Conservation (phyloP, 1,139 yeast genomes). For the Taphrina sp. region DNA sequence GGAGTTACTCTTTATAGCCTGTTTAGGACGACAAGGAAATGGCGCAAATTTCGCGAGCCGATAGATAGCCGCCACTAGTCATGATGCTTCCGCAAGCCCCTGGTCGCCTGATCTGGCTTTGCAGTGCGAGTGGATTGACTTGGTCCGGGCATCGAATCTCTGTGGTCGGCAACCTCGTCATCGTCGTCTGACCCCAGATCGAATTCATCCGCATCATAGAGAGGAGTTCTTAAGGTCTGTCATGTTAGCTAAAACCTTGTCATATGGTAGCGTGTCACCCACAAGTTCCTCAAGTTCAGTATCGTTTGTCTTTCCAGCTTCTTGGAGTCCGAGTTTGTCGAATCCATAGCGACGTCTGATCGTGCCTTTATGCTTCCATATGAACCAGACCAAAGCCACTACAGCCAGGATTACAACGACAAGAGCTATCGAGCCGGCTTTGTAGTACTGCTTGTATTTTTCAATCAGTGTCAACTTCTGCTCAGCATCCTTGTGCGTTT, state of each 20-base stretch:
- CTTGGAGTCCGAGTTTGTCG: constrained; percentile 30
- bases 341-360: constrained; percentile 31
- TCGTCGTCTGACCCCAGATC: constrained; percentile 23
- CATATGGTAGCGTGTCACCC: constrained; percentile 33
- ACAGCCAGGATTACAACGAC: constrained; percentile 43
- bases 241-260: constrained; percentile 31
- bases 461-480: constrained; percentile 41
- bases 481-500: constrained; percentile 2
- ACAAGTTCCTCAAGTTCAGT: constrained; percentile 38
- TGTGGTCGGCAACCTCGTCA: constrained; percentile 15
- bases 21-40: too few species aligned
- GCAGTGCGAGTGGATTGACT: too few species aligned
- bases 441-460: constrained; percentile 45
- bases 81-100: neutral
- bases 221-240: constrained; percentile 27
- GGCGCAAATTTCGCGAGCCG: too few species aligned
- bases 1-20: too few species aligned
- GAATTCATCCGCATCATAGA: constrained; percentile 12
- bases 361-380: constrained; percentile 38
- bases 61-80: neutral
- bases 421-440: constrained; percentile 47
- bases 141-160: too few species aligned
- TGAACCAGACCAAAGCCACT: constrained; percentile 40
- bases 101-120: neutral
- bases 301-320: constrained; percentile 12